A percentile compares a stretch with the other conserved stretches of the same genome.
Evolutionary conservation across 306 rosid species (phyloP).

Genomic region (Macrotyloma uniflorum): DNA sequence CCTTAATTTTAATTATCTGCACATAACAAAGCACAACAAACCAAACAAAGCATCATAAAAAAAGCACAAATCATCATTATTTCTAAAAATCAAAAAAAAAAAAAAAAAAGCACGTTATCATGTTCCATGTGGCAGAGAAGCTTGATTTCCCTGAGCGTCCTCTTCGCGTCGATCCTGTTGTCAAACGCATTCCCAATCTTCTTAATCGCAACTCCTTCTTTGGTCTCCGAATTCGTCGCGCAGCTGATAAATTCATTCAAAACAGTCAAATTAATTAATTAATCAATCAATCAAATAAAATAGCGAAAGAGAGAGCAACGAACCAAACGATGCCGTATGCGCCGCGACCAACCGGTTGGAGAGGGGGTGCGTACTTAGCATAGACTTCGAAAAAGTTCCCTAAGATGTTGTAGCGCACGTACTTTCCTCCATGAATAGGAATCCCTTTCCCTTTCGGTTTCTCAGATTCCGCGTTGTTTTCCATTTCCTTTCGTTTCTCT

Average conservation of each 20-base stretch:
- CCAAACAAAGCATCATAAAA: not conserved
- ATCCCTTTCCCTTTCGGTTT: conserved; percentile 49
- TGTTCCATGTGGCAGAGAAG: conserved; percentile 79
- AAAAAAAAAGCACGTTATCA: conserved; percentile 62
- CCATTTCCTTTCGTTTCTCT: conserved; percentile 21
- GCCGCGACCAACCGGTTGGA: conserved; percentile 93
- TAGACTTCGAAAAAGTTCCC: conserved; percentile 80
- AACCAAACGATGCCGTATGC: conserved; percentile 98
- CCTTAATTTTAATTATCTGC: conserved; percentile 85
- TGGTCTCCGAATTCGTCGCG: conserved; percentile 43
- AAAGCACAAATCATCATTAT: not conserved
- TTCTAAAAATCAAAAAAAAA: not conserved
- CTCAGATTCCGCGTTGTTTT: conserved; percentile 34
- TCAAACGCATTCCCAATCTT: conserved; percentile 52
- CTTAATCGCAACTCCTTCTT: conserved; percentile 50
- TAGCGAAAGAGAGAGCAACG: not conserved
- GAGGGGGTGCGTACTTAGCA: conserved; percentile 77
- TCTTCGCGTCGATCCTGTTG: conserved; percentile 51
- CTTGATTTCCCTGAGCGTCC: conserved; percentile 51
- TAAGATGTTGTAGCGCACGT: conserved; percentile 68
- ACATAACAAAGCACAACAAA: not conserved
- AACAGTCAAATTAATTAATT: not conserved
- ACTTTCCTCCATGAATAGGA: conserved; percentile 57
- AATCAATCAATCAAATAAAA: not conserved
- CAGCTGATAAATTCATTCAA: not conserved